These are phyloP conservation scores for Aspergillus campestris DNA, from an alignment of 495 filamentous ascomycete genomes.

Conservation along the genomic window DNA sequence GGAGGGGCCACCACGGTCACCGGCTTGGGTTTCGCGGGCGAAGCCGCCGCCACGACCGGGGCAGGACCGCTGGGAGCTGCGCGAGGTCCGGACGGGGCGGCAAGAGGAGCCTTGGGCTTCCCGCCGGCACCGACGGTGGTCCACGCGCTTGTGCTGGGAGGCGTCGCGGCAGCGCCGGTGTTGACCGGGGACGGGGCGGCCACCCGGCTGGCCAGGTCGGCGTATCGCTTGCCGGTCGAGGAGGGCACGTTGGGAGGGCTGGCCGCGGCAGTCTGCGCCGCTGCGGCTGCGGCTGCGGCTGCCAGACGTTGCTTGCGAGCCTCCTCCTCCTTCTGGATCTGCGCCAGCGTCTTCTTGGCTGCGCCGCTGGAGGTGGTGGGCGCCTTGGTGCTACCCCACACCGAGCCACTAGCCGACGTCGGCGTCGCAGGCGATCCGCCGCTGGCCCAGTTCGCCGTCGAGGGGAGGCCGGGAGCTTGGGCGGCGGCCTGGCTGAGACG, in stretches of 20 bases:
- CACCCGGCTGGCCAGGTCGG: conserved; percentile 83
- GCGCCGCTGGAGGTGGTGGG: conserved; percentile 34
- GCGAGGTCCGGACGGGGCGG: conserved; percentile 47
- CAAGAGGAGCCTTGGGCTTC: conserved; percentile 68
- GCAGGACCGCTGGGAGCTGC: conserved; percentile 41
- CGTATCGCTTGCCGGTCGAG: conserved; percentile 77
- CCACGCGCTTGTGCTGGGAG: conserved; percentile 56
- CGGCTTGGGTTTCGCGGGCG: conserved; percentile 34
- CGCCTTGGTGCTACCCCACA: conserved; percentile 60
- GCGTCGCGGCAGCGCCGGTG: conserved; percentile 9
- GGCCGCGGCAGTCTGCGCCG: conserved; percentile 37
- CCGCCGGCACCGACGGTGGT: conserved; percentile 93
- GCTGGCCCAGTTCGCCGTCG: conserved; percentile 85
- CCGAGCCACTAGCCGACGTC: conserved; percentile 37
- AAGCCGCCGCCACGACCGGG: conserved; percentile 34
- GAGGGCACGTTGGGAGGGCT: conserved; percentile 40
- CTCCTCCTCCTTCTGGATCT: conserved; percentile 97
- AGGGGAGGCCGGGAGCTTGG: conserved; percentile 68
- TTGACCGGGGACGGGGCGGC: conserved; percentile 32
- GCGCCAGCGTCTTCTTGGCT: conserved; percentile 83
- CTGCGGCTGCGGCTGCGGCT: conserved; percentile 47
- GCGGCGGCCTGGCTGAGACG: conserved; percentile 58
- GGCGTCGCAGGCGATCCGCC: conserved; percentile 55
- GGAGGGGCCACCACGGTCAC: conserved; percentile 25
- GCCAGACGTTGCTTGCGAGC: conserved; percentile 66